These are phyloP conservation scores for Pelargonium citronellum DNA, from an alignment of 441 rosid genomes.

Conservation along the genomic window DNA sequence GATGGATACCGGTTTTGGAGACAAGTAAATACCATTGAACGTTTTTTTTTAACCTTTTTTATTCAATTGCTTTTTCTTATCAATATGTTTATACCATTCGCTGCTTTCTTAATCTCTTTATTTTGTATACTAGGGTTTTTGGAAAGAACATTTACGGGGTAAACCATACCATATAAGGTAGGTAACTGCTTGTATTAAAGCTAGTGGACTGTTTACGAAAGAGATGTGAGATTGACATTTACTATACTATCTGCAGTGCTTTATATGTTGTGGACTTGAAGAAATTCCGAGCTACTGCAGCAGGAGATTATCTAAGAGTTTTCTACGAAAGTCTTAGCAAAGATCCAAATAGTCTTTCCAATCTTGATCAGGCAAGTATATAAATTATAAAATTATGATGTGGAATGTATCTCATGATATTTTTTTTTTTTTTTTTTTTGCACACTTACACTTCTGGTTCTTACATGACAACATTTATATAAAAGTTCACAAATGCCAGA, in stretches of 20 bases:
- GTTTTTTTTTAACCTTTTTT: background rate
- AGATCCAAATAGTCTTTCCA: conserved; percentile 96
- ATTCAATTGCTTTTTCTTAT: background rate
- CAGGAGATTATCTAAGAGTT: conserved; percentile 93
- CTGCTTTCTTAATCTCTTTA: background rate
- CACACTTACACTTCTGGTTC: conserved; percentile 92
- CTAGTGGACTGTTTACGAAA: background rate
- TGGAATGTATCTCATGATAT: conserved; percentile 33
- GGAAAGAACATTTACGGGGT: conserved; percentile 94
- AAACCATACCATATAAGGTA: conserved; percentile 95
- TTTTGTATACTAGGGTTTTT: conserved; percentile 67
- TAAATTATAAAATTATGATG: conserved; percentile 19
- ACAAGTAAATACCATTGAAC: conserved; percentile 44
- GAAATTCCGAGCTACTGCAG: conserved; percentile 90
- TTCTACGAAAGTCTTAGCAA: conserved; percentile 96
- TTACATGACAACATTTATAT: too few relatives aligned
- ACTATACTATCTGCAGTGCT: conserved; percentile 52
- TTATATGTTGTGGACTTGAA: conserved; percentile 89
- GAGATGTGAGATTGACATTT: conserved; percentile 25
- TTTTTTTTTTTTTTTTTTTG: conserved; percentile 80
- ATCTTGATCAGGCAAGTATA: conserved; percentile 77
- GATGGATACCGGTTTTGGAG: conserved; percentile 98
- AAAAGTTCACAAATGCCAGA: too few relatives aligned
- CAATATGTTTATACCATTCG: too few relatives aligned
- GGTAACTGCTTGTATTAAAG: conserved; percentile 22